Conservation (phyloP, 2,329 filamentous ascomycete genomes). For the Intubia oerlemansii region DNA sequence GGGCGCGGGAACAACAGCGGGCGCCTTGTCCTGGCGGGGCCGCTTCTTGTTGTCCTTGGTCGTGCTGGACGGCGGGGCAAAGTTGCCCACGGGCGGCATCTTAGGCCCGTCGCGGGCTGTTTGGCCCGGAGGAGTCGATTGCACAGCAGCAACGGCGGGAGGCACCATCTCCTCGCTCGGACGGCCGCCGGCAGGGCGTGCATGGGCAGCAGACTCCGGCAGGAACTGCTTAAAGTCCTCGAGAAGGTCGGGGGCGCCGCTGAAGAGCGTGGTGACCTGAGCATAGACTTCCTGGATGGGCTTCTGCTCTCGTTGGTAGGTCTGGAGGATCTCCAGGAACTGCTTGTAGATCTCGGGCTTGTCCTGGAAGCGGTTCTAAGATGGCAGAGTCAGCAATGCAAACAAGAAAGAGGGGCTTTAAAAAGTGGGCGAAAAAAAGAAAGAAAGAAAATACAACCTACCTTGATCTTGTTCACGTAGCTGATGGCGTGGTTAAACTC, state of each 20-base stretch:
- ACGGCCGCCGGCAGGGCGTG: slow-evolving; percentile 35
- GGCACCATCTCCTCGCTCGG: slow-evolving; percentile 45
- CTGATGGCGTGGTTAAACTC: slow-evolving; percentile 99
- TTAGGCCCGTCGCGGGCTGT: slow-evolving; percentile 40
- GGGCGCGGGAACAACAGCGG: slow-evolving; percentile 23
- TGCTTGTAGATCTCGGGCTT: slow-evolving; percentile 99
- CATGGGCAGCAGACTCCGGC: slow-evolving; percentile 55
- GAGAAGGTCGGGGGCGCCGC: slow-evolving; percentile 76
- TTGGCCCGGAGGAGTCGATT: slow-evolving; percentile 32
- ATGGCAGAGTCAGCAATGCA: slow-evolving; percentile 1
- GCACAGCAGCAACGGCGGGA: slow-evolving; percentile 20
- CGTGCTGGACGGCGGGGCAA: slow-evolving; percentile 61
- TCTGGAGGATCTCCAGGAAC: slow-evolving; percentile 93
- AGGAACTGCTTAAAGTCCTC: slow-evolving; percentile 99
- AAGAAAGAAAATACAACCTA: no score
- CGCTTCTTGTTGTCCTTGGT: slow-evolving; percentile 86
- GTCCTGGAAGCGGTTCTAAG: slow-evolving; percentile 82
- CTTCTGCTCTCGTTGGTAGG: slow-evolving; percentile 93
- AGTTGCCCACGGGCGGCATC: slow-evolving; percentile 87
- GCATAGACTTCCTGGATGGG: slow-evolving; percentile 97
- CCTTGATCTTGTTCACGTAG: slow-evolving; percentile 99
- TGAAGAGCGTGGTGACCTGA: slow-evolving; percentile 87
- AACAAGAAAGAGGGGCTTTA: neutral
- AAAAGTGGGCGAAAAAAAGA: neutral
- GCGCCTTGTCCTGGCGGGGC: slow-evolving; percentile 36